phyloP scores from a whole-genome alignment of 225 moss, liverwort and hornwort genomes.

The Sphagnum tenellum region DNA sequence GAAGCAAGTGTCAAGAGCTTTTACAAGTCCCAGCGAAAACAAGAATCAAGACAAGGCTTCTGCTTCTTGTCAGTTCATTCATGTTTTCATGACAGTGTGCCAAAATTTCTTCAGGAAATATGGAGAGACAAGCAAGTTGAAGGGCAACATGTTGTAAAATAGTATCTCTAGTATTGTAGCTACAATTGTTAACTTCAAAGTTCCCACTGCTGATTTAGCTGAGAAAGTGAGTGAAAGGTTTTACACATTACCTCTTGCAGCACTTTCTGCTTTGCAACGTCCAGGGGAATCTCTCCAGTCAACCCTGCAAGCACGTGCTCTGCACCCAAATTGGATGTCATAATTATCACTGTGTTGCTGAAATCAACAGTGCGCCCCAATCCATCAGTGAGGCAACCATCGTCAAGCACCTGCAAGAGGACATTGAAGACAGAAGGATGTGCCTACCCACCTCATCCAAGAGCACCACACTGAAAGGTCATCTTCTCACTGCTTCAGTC shows the following conservation, averaged over 20 bases:
- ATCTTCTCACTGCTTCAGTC: constrained; percentile 75
- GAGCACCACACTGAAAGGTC: constrained; percentile 75
- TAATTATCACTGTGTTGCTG: constrained; percentile 77
- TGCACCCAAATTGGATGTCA: constrained; percentile 88
- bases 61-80: no score
- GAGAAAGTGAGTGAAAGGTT: no score
- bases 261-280: constrained; percentile 65
- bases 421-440: constrained; percentile 80
- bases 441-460: constrained; percentile 93
- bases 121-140: no score
- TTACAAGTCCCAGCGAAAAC: no score
- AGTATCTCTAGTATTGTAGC: no score
- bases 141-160: no score
- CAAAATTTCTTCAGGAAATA: no score
- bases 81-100: no score
- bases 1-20: no score
- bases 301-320: constrained; percentile 83
- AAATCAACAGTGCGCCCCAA: constrained; percentile 88
- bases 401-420: constrained; percentile 82
- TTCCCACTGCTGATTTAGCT: no score
- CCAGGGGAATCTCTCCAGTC: constrained; percentile 48
- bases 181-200: no score
- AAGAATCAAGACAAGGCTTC: no score
- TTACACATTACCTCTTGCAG: constrained; percentile 37
- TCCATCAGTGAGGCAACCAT: constrained; percentile 92